Evolutionary conservation across 164 flowering plant species (phyloP).

Genomic region (Annona squamosa): DNA sequence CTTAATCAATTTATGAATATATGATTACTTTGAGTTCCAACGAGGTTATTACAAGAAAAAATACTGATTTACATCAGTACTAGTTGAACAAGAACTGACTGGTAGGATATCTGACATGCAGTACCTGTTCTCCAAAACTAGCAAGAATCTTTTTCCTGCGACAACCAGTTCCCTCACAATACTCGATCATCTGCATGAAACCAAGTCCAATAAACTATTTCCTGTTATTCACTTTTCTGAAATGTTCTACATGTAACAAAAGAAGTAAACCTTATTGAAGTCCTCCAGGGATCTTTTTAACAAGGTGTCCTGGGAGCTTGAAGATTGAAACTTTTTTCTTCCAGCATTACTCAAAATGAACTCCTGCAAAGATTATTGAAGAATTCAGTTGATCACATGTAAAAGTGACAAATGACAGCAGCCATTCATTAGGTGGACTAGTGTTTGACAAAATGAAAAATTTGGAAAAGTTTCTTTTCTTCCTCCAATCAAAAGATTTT

Average conservation of each 20-base stretch:
- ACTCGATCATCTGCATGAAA: slow-evolving; percentile 66
- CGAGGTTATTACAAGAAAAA: too few relatives aligned
- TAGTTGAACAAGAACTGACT: too few relatives aligned
- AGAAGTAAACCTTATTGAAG: slow-evolving; percentile 47
- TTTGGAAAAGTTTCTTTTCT: too few relatives aligned
- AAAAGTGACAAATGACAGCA: too few relatives aligned
- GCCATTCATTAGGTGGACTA: too few relatives aligned
- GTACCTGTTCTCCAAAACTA: slow-evolving; percentile 89
- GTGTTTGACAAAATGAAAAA: too few relatives aligned
- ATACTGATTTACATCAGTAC: too few relatives aligned
- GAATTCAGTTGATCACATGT: neutral
- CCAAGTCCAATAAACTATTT: slow-evolving; percentile 5
- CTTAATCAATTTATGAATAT: too few relatives aligned
- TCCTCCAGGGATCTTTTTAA: slow-evolving; percentile 51
- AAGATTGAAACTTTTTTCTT: slow-evolving; percentile 43
- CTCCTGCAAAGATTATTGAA: slow-evolving; percentile 33
- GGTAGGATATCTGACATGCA: neutral
- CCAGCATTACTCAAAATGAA: slow-evolving; percentile 57
- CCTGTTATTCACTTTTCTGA: neutral
- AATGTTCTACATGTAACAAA: neutral
- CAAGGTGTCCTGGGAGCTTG: slow-evolving; percentile 33
- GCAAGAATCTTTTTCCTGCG: slow-evolving; percentile 84
- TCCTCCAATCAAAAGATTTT: too few relatives aligned
- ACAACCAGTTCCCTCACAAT: slow-evolving; percentile 74
- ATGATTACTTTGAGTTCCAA: too few relatives aligned